Evolutionary conservation across 2,329 filamentous ascomycete genomes (phyloP), one percentile per base, ranked within the genome.

Genomic region (Phyllosticta citrichinensis): DNA sequence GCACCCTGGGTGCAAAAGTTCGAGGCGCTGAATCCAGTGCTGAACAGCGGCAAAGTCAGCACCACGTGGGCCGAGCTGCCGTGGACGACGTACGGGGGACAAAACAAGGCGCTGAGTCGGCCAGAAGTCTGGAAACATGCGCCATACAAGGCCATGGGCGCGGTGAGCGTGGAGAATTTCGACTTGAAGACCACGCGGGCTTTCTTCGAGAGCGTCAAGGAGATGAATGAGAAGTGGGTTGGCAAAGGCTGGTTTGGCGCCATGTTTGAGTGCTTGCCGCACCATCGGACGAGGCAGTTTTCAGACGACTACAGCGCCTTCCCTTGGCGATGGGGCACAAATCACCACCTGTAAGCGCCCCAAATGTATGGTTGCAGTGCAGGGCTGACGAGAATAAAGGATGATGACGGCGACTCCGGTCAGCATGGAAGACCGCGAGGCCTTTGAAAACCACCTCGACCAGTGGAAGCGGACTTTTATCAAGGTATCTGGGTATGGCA

Each of bases 381-480:
- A 40, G n/a, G 9, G 22, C 14, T 57, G 17, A 57, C 40, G 6
- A n/a, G 2, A 3, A 3, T 8, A 9, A 12, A 57, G 55, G 24
- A 51, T 57, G 55, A 40, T 57, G 22, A 57, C 55, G 35, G 55
- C 55, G 11, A 57, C 55, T 14, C 55, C 35, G 2, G 55, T 57
- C 35, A 51, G 22, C 27, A 51, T 57, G 55, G 35, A 57, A 2
- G 55, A 57, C 17, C 55, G 55, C 20, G 55, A 57, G 9, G 20
- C 40, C 12, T 51, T 57, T 6, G 55, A 57, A 12, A 47, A 33
- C 35, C 55, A 57, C 51, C 35, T 57, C 27, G 55, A 57, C 1
- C 63, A 64, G 54, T 62, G 69, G 12, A 59, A 67, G 2, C 62
- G 69, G 4, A 62, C 67, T 19, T 62, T 70, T 10, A 61, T 57